Evolutionary conservation across 352 stramenopile species (phyloP).

Genomic region (Globisporangium viniferum): DNA sequence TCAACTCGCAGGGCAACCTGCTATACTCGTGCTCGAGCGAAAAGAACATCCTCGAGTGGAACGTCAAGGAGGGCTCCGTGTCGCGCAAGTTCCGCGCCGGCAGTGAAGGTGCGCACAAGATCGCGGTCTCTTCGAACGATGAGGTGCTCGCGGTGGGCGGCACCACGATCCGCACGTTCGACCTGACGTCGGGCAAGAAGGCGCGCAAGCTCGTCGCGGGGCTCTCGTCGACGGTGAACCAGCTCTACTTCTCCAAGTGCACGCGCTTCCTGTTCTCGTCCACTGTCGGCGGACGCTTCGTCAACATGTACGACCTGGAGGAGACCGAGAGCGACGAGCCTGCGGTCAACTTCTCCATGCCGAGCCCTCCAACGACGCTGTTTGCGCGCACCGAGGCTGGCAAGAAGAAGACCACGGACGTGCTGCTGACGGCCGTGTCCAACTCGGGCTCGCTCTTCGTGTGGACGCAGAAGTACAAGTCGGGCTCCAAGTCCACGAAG

Average conservation of each 20-base stretch:
- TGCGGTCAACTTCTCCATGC: slow-evolving; percentile 72
- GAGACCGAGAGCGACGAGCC: slow-evolving; percentile 60
- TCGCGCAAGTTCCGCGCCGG: slow-evolving; percentile 62
- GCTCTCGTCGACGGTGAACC: slow-evolving; percentile 65
- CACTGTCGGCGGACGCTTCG: slow-evolving; percentile 67
- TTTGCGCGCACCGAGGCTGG: slow-evolving; percentile 36
- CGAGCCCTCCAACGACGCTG: slow-evolving; percentile 47
- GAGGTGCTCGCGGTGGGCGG: slow-evolving; percentile 64
- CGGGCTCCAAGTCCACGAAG: slow-evolving; percentile 51
- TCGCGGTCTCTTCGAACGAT: slow-evolving; percentile 62
- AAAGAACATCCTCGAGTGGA: slow-evolving; percentile 82
- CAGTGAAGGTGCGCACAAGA: slow-evolving; percentile 51
- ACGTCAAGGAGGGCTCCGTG: slow-evolving; percentile 45
- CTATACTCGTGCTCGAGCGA: slow-evolving; percentile 71
- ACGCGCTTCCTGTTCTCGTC: slow-evolving; percentile 72
- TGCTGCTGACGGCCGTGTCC: slow-evolving; percentile 60
- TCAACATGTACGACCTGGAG: slow-evolving; percentile 82
- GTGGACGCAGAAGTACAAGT: slow-evolving; percentile 71
- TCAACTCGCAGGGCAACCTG: slow-evolving; percentile 64
- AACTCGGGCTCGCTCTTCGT: slow-evolving; percentile 64
- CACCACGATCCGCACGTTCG: slow-evolving; percentile 67
- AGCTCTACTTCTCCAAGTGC: slow-evolving; percentile 63
- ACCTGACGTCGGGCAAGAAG: slow-evolving; percentile 78
- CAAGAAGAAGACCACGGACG: slow-evolving; percentile 70
- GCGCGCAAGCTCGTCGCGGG: slow-evolving; percentile 71